Percentiles rank a stretch among this genome's conserved stretches.
phyloP scores from a whole-genome alignment of 345 rosid species.

The Diplotaxis tenuifolia region DNA sequence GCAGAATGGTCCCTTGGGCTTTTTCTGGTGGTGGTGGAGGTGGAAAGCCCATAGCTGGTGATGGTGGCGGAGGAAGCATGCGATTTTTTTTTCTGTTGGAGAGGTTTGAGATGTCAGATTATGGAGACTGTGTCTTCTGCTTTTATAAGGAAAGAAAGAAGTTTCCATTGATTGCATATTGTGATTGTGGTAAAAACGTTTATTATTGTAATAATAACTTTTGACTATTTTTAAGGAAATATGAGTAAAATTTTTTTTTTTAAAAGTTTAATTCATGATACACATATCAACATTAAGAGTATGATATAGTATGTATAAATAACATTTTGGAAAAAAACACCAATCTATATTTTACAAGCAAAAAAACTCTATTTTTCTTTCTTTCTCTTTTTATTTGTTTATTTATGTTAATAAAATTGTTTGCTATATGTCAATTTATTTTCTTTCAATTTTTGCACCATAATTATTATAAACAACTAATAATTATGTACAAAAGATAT shows the following conservation, averaged over 20 bases:
- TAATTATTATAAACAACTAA: background rate
- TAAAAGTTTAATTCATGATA: too few relatives aligned
- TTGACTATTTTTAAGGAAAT: background rate
- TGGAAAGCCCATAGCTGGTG: constrained; percentile 23
- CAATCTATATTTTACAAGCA: background rate
- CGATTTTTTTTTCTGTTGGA: background rate
- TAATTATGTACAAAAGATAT: background rate
- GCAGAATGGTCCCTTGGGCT: constrained; percentile 38
- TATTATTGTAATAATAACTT: background rate
- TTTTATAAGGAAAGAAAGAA: constrained; percentile 15
- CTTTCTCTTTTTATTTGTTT: background rate
- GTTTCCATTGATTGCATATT: background rate
- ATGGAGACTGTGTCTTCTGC: constrained; percentile 3
- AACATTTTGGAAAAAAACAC: background rate
- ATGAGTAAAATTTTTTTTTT: too few relatives aligned
- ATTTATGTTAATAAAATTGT: background rate
- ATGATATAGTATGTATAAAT: too few relatives aligned
- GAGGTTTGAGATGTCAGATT: background rate
- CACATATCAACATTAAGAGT: too few relatives aligned
- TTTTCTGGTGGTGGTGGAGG: constrained; percentile 5
- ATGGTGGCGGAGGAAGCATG: background rate
- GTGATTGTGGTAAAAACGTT: background rate
- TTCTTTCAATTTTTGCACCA: background rate
- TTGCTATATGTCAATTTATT: background rate
- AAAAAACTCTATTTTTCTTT: background rate